phyloP scores from a whole-genome alignment of 225 moss, liverwort and hornwort species.

The Pleurozium schreberi region DNA sequence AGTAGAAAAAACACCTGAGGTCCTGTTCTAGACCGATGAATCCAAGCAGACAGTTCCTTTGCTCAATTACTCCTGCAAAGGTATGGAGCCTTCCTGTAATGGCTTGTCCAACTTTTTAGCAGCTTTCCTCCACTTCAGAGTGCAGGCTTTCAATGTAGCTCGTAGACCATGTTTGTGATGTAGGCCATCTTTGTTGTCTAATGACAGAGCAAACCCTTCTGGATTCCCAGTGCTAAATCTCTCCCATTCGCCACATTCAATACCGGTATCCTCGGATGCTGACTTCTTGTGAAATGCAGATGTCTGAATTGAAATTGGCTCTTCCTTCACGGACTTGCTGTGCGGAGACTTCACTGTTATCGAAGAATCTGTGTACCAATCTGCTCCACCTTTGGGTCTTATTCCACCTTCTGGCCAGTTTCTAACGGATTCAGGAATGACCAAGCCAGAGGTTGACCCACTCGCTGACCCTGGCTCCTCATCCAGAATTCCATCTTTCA shows the following conservation, averaged over 20 bases:
- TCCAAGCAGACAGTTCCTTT: not conserved
- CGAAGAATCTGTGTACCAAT: conserved; percentile 32
- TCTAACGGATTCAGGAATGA: conserved; percentile 44
- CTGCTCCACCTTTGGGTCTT: conserved; percentile 37
- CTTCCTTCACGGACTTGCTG: conserved; percentile 41
- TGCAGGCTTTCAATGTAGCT: conserved; percentile 52
- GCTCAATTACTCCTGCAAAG: conserved; percentile 12
- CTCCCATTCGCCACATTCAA: conserved; percentile 32
- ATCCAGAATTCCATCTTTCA: conserved; percentile 12
- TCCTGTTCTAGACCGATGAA: not conserved
- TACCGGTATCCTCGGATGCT: conserved; percentile 30
- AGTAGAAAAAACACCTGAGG: not conserved
- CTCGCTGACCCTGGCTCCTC: conserved; percentile 6
- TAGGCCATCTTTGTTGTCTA: conserved; percentile 25
- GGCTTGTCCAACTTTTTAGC: conserved; percentile 37
- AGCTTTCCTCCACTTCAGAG: conserved; percentile 48
- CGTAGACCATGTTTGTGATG: conserved; percentile 37
- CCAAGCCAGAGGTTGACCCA: not conserved
- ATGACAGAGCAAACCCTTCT: conserved; percentile 14
- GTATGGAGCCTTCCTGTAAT: conserved; percentile 39
- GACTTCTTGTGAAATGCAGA: conserved; percentile 27
- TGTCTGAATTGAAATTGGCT: conserved; percentile 6
- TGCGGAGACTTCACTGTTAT: conserved; percentile 30
- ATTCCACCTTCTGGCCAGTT: conserved; percentile 63
- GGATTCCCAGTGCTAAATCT: conserved; percentile 13